These are phyloP conservation scores for Cardamine occulta DNA, from an alignment of 345 rosid genomes.

Conservation along the genomic window DNA sequence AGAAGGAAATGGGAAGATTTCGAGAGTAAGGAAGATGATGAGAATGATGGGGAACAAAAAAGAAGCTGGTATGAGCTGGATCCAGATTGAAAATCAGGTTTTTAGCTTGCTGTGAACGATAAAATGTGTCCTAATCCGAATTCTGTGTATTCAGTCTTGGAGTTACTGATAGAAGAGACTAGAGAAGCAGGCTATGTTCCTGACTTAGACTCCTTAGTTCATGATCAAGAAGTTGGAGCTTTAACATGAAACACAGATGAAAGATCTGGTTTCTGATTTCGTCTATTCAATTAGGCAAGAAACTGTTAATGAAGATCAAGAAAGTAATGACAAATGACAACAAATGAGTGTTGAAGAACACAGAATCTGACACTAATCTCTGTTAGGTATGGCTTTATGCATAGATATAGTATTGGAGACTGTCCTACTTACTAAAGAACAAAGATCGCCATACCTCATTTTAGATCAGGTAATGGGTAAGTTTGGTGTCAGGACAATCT, in stretches of 20 bases:
- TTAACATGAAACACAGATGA: constrained; percentile 33
- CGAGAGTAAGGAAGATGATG: constrained; percentile 63
- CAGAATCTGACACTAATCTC: constrained; percentile 19
- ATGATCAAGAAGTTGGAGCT: constrained; percentile 53
- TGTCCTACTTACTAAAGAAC: constrained; percentile 20
- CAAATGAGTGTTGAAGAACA: background rate
- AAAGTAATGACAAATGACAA: background rate
- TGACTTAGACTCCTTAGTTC: constrained; percentile 49
- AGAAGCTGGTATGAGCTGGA: constrained; percentile 91
- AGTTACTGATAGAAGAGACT: constrained; percentile 55
- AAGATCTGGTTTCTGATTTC: background rate
- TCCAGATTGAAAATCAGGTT: constrained; percentile 63
- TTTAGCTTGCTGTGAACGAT: constrained; percentile 64
- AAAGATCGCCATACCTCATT: constrained; percentile 21
- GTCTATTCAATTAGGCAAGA: background rate
- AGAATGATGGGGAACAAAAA: constrained; percentile 63
- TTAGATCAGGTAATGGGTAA: constrained; percentile 30
- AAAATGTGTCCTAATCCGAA: constrained; percentile 49
- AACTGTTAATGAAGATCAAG: constrained; percentile 14
- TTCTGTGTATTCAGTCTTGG: constrained; percentile 54
- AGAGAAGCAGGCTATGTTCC: constrained; percentile 60
- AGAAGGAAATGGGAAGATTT: constrained; percentile 79
- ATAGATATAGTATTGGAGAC: constrained; percentile 13
- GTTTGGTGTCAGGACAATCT: constrained; percentile 20
- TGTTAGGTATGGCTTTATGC: constrained; percentile 15